Evolutionary conservation across 1,284 basidiomycete species (phyloP), one percentile per base, ranked within the genome.

Genomic region (Abortiporus biennis): DNA sequence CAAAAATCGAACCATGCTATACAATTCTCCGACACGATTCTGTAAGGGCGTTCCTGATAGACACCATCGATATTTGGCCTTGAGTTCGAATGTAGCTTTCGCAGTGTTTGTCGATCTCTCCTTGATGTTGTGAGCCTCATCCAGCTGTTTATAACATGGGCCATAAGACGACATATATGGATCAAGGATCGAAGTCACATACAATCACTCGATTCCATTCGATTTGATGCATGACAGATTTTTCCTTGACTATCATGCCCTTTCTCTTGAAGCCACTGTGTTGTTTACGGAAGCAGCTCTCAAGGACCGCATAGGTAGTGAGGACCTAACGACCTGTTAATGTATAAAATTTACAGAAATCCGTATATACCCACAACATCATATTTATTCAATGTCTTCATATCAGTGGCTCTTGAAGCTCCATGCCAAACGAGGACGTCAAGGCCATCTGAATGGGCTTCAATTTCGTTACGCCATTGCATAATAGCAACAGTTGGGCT

Each of bases 51-150:
- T 97, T n/a, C 95, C 96, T 20, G 93, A 97, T 23, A 99, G 71
- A 63, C 96, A 99, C 96, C 96, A 99, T 48, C 82, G 81, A 53
- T 81, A 92, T 46, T 78, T 78, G 43, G 85, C 80, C 53, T 85
- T 65, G 3, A 99, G 70, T 40, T 92, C 89, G 59, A 99, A 99
- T 0, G 92, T 78, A 8, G 92, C 93, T 63, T 97, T 98, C 2
- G 96, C 94, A 0, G 95, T 98, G 58, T 97, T 98, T 1, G 92
- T 95, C 1, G 82, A 68, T 12, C 96, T 80, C 60, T 99, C 95
- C 61, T 94, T 95, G 69, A 96, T 99, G 60, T 96, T 97, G 64
- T 99, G 96, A 5, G 95, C 95, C 67, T 99, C 96, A 55, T 99
- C 96, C 32, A 99, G 79, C 85, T 87, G 15, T 40, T 5, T 29